Base-by-base conservation (phyloP, 2,329 filamentous ascomycete genomes). In the Hyphodiscus sp. region DNA sequence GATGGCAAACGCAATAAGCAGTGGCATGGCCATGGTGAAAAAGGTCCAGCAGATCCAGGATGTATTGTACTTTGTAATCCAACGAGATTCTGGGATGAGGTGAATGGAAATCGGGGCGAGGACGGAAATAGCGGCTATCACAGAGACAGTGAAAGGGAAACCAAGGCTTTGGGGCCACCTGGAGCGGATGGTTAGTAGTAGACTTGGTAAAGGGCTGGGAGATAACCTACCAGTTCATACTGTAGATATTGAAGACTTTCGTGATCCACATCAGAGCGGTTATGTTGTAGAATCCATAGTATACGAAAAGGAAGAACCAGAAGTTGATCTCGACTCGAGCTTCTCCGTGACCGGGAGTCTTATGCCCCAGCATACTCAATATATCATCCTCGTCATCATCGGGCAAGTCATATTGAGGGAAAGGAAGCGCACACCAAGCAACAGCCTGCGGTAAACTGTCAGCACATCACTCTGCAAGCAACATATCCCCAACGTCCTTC, bases 1-100 rank as follows among this genome's bases (percentile, higher is more conserved):
- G 58, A 86, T 83, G 54, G 76, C 69, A 63, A 85, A 83, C 18
- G 83, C 83, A 54, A 85, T 81, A 45, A 79, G 73, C n/a, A 86
- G 80, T 1, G 83, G 83, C 71, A 85, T 74, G 43, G 82, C 81
- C 83, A 87, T 87, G 62, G 82, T 82, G 63, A 83, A 73, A 67
- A 87, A 87, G 0, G 83, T 85, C 80, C 83, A 85, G 9, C 79
- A 77, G 57, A 86, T 83, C 83, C 83, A 87, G 1, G 78, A 75
- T 1, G 83, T 86, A 67, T 87, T 87, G 69, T 85, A 80, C 8
- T 72, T 66, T 10, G 78, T 81, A 45, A 85, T 69, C 47, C 76
- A 81, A 48, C 73, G 74, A 1, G 76, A 71, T 47, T 76, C 72
- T 0, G 77, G 76, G 20, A 75, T 70, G 51, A 79, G 73, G 61